A percentile compares a stretch with the other conserved stretches of the same genome.
Evolutionary conservation across 768 basidiomycete species (phyloP).

Genomic region (Tubosaeta brunneosetosa): DNA sequence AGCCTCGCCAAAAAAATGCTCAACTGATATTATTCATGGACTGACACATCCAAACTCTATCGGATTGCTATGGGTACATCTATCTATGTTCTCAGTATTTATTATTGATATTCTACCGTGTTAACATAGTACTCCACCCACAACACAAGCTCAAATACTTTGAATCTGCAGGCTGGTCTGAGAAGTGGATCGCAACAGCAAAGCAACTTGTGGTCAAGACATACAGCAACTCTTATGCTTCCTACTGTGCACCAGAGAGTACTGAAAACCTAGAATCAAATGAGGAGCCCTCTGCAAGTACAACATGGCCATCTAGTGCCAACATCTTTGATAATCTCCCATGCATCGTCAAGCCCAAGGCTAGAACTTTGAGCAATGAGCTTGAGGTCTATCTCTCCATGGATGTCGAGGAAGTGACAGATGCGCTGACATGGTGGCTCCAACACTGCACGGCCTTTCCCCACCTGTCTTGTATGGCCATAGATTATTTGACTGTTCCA

Average conservation of each 20-base stretch:
- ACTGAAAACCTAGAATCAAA: too few relatives aligned
- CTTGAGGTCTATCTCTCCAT: too few relatives aligned
- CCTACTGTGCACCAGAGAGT: too few relatives aligned
- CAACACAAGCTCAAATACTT: neutral
- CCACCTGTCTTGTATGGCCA: neutral
- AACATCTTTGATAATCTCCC: neutral
- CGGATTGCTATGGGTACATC: neutral
- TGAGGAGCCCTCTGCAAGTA: too few relatives aligned
- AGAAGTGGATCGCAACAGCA: neutral
- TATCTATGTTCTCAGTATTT: too few relatives aligned
- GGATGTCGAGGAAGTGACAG: neutral
- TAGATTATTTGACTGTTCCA: neutral
- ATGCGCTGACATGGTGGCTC: neutral
- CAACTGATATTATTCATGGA: neutral
- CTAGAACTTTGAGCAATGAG: too few relatives aligned
- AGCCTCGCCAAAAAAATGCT: neutral
- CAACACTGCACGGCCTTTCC: neutral
- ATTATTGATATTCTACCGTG: too few relatives aligned
- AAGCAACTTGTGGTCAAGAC: neutral
- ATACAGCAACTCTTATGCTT: neutral
- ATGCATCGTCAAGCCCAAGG: too few relatives aligned
- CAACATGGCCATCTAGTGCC: neutral
- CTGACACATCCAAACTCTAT: neutral
- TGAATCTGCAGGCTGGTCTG: neutral
- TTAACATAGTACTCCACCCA: neutral